A percentile compares a stretch with the other conserved stretches of the same genome.
Conservation (phyloP, 2,329 filamentous ascomycete genomes). For the Pyrenochaeta sp. region DNA sequence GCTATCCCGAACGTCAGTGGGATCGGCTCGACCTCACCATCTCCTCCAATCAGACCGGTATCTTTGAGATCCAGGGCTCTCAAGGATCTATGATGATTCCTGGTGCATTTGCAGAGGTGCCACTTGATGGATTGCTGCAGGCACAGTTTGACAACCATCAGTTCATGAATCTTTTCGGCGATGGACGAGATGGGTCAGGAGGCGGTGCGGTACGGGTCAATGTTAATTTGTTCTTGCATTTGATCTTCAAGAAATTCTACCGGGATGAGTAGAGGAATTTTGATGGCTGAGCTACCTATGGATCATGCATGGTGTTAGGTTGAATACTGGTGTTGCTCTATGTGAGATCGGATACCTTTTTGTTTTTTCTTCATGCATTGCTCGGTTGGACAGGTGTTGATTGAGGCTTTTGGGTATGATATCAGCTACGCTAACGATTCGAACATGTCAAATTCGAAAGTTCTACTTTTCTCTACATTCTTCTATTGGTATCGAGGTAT, state of each 20-base stretch:
- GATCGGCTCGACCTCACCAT: conserved; percentile 94
- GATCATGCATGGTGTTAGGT: background rate
- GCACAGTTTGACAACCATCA: conserved; percentile 97
- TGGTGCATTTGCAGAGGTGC: conserved; percentile 85
- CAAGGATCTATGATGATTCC: conserved; percentile 95
- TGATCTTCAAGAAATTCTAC: conserved; percentile 99
- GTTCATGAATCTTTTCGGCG: conserved; percentile 87
- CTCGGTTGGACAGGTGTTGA: background rate
- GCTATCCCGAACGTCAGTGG: conserved; percentile 83
- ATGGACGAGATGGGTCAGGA: conserved; percentile 30
- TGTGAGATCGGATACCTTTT: background rate
- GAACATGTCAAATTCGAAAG: background rate
- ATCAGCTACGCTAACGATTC: background rate
- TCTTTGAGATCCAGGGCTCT: conserved; percentile 91
- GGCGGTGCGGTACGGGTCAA: conserved; percentile 75
- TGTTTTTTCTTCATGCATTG: background rate
- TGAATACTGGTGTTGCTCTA: background rate
- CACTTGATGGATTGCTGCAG: conserved; percentile 92
- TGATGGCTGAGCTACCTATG: background rate
- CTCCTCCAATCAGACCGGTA: conserved; percentile 89
- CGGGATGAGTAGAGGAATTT: conserved; percentile 45
- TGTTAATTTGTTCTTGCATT: conserved; percentile 94
- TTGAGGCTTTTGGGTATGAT: background rate
- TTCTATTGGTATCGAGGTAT: background rate
- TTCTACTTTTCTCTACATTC: background rate